Evolutionary conservation across 1,139 yeast genomes (phyloP).

Genomic region (Starmera stellimalicola): DNA sequence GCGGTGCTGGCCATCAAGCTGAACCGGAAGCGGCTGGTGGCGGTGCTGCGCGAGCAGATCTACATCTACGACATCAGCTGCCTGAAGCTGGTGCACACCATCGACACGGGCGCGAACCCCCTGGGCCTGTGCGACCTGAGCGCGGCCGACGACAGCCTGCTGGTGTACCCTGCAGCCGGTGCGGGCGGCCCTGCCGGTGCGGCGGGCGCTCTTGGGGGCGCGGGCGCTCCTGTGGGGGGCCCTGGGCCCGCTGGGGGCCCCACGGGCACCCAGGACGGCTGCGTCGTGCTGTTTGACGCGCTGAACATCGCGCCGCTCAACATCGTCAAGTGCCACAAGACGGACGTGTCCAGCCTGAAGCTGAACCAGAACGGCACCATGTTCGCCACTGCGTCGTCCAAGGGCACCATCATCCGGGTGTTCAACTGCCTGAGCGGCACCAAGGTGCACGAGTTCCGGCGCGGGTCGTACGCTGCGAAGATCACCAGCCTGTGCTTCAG

Average conservation of each 20-base stretch:
- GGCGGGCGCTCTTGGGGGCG: too few relatives aligned
- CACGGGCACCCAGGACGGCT: slow-evolving; percentile 7
- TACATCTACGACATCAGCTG: slow-evolving; percentile 67
- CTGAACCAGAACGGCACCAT: slow-evolving; percentile 42
- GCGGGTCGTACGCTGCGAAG: slow-evolving; percentile 59
- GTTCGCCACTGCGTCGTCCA: slow-evolving; percentile 60
- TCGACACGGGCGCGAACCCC: slow-evolving; percentile 37
- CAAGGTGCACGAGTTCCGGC: slow-evolving; percentile 44
- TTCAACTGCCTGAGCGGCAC: slow-evolving; percentile 27
- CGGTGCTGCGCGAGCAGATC: slow-evolving; percentile 55
- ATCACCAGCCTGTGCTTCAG: slow-evolving; percentile 49
- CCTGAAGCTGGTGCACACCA: slow-evolving; percentile 55
- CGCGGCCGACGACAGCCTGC: slow-evolving; percentile 37
- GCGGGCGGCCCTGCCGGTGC: slow-evolving; percentile 21
- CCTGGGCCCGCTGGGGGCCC: too few relatives aligned
- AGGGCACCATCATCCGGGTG: slow-evolving; percentile 65
- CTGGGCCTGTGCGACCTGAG: slow-evolving; percentile 39
- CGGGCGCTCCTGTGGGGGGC: too few relatives aligned
- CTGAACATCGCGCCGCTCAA: slow-evolving; percentile 45
- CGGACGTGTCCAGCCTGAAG: slow-evolving; percentile 37
- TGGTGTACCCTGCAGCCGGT: slow-evolving; percentile 30
- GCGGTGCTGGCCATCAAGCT: slow-evolving; percentile 50
- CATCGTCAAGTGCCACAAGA: slow-evolving; percentile 49
- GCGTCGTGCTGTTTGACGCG: slow-evolving; percentile 45
- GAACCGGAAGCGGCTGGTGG: slow-evolving; percentile 58